phyloP scores from a whole-genome alignment of 805 yeast genomes.

The Kodamaea neixiangensis region DNA sequence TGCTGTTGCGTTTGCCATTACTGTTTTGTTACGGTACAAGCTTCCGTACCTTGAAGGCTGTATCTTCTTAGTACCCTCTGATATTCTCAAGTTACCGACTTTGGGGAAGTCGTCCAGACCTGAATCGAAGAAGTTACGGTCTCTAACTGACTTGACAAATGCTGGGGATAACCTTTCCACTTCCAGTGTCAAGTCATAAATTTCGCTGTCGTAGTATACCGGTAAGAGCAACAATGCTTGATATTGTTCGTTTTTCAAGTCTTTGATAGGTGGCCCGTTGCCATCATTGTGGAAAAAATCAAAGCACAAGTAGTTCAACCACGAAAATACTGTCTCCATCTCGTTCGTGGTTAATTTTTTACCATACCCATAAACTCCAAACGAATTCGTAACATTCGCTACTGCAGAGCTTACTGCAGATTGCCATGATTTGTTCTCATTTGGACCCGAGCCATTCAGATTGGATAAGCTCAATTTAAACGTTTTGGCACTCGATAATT shows the following conservation, averaged over 20 bases:
- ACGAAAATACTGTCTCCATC: slow-evolving; percentile 64
- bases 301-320: slow-evolving; percentile 65
- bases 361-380: slow-evolving; percentile 50
- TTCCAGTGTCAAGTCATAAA: slow-evolving; percentile 51
- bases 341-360: slow-evolving; percentile 59
- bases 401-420: slow-evolving; percentile 49
- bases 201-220: slow-evolving; percentile 58
- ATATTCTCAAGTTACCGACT: slow-evolving; percentile 5
- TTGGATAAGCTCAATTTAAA: slow-evolving; percentile 24
- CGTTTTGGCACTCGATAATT: slow-evolving; percentile 50
- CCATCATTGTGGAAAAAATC: slow-evolving; percentile 83
- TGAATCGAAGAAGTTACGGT: slow-evolving; percentile 46
- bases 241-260: slow-evolving; percentile 61
- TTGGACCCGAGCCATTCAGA: slow-evolving; percentile 16
- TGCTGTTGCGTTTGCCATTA: slow-evolving; percentile 70
- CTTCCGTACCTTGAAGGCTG: slow-evolving; percentile 40
- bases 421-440: slow-evolving; percentile 31
- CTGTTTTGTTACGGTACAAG: slow-evolving; percentile 64
- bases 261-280: slow-evolving; percentile 72
- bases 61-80: slow-evolving; percentile 11
- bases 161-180: slow-evolving; percentile 60
- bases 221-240: slow-evolving; percentile 66
- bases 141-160: slow-evolving; percentile 50
- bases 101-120: slow-evolving; percentile 5
- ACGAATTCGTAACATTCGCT: slow-evolving; percentile 49